Percentiles rank a stretch among this genome's conserved stretches.
phyloP scores from a whole-genome alignment of 495 filamentous ascomycete genomes.

The Gamarada debralockiae region DNA sequence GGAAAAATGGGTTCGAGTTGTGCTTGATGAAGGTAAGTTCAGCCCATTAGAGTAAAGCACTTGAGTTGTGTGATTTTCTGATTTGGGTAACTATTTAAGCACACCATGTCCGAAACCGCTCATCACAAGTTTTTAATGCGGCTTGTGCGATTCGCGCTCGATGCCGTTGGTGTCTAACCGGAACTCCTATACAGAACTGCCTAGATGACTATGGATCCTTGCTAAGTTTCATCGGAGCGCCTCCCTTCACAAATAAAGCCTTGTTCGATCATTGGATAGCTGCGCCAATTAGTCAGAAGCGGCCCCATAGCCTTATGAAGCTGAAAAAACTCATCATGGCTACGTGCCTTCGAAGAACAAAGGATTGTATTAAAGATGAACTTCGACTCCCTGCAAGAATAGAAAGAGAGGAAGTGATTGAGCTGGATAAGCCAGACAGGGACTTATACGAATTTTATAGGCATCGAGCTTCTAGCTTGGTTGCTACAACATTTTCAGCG shows the following conservation, averaged over 20 bases:
- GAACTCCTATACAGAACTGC: conserved; percentile 63
- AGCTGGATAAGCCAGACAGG: background rate
- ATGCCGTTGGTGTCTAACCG: conserved; percentile 76
- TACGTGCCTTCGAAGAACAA: background rate
- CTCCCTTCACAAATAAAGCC: conserved; percentile 7
- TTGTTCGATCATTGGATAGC: background rate
- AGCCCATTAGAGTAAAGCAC: too few species aligned
- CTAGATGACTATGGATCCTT: conserved; percentile 44
- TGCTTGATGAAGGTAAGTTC: conserved; percentile 46
- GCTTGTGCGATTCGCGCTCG: conserved; percentile 60
- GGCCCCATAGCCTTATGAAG: background rate
- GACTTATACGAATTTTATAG: background rate
- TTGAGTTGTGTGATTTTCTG: too few species aligned
- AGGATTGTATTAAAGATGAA: background rate
- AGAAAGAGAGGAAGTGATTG: background rate
- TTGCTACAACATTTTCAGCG: background rate
- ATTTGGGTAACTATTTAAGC: conserved; percentile 72
- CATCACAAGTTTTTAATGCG: conserved; percentile 62
- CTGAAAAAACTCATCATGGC: background rate
- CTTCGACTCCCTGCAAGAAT: background rate
- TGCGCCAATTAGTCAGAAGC: background rate
- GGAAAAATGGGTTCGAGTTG: conserved; percentile 47
- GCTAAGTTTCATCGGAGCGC: conserved; percentile 36
- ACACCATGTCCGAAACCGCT: conserved; percentile 74
- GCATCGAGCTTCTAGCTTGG: background rate